Evolutionary conservation across 164 flowering plant species (phyloP).

Genomic region (Stephania cephalantha): DNA sequence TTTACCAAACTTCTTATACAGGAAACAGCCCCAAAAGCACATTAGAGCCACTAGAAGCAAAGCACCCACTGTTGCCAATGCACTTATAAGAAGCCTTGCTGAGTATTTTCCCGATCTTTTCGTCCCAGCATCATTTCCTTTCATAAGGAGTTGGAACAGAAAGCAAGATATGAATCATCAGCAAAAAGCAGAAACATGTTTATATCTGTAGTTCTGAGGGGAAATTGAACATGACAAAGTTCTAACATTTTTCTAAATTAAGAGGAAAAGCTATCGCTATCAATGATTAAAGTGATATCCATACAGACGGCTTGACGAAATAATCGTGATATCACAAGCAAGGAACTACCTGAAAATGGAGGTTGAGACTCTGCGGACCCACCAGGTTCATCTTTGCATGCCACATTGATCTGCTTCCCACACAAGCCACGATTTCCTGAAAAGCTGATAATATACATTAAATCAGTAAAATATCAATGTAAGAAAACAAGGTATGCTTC

Average conservation of each 20-base stretch:
- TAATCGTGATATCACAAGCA: not conserved
- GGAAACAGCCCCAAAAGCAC: conserved; percentile 99
- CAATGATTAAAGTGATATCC: no score
- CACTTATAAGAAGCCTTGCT: conserved; percentile 80
- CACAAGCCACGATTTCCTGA: conserved; percentile 75
- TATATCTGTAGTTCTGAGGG: not conserved
- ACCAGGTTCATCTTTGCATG: conserved; percentile 48
- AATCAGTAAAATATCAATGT: not conserved
- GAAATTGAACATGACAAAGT: not conserved
- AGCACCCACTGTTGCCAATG: conserved; percentile 93
- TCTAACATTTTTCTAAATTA: no score
- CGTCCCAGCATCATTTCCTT: conserved; percentile 32
- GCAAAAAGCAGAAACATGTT: not conserved
- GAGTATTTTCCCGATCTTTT: conserved; percentile 45
- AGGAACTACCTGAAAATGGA: conserved; percentile 28
- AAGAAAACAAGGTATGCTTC: not conserved
- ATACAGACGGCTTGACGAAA: no score
- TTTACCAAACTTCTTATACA: conserved; percentile 86
- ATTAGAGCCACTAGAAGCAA: conserved; percentile 90
- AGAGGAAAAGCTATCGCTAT: not conserved
- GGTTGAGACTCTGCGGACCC: conserved; percentile 27
- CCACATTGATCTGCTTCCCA: conserved; percentile 56
- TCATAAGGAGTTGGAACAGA: conserved; percentile 1
- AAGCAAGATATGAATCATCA: not conserved
- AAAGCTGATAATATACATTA: conserved; percentile 46